Conservation (phyloP, 2,329 filamentous ascomycete species). For the Hypoxylon sp. region DNA sequence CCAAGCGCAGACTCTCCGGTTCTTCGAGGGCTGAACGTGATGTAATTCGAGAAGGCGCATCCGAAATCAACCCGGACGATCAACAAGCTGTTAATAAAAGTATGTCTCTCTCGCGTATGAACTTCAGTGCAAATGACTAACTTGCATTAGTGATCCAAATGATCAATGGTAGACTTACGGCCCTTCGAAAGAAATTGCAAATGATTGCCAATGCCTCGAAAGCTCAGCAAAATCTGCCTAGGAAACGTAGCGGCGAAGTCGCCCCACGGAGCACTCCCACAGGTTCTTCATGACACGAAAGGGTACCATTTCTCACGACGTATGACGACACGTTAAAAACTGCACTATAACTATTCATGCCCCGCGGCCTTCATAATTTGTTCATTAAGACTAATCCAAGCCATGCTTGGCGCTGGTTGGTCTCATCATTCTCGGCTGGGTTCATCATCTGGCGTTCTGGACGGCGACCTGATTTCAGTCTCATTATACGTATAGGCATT, state of each 20-base stretch:
- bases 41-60: conserved; percentile 61
- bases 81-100: conserved; percentile 80
- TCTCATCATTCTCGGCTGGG: conserved; percentile 29
- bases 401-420: conserved; percentile 14
- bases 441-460: conserved; percentile 50
- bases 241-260: conserved; percentile 69
- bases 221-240: conserved; percentile 61
- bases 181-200: conserved; percentile 72
- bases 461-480: conserved; percentile 37
- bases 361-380: conserved; percentile 51
- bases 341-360: conserved; percentile 52
- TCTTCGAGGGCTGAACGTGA: conserved; percentile 61
- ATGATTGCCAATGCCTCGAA: conserved; percentile 73
- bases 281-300: conserved; percentile 58
- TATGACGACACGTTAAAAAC: conserved; percentile 55
- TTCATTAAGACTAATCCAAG: conserved; percentile 33
- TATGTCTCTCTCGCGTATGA: conserved; percentile 60
- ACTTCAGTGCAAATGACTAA: conserved; percentile 46
- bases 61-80: conserved; percentile 76
- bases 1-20: conserved; percentile 57
- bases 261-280: conserved; percentile 69
- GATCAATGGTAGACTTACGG: conserved; percentile 69
- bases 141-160: conserved; percentile 70
- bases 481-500: conserved; percentile 42
- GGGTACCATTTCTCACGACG: conserved; percentile 49